A percentile compares a stretch with the other conserved stretches of the same genome.
Evolutionary conservation across 768 basidiomycete genomes (phyloP).

Genomic region (Auriscalpium orientale): DNA sequence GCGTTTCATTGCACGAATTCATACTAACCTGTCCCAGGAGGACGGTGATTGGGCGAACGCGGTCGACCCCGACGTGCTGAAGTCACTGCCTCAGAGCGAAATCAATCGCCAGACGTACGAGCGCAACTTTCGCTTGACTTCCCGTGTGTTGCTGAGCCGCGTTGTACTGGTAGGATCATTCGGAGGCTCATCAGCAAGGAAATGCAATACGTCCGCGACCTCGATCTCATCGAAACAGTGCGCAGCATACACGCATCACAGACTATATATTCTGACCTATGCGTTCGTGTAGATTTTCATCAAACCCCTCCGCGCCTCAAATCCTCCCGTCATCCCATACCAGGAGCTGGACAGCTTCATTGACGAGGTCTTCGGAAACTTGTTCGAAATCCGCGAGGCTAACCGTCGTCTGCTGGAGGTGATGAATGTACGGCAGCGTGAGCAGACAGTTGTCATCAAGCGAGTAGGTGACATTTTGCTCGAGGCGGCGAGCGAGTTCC

Average conservation of each 20-base stretch:
- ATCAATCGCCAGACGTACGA: conserved; percentile 69
- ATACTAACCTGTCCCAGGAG: conserved; percentile 13
- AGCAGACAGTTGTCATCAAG: conserved; percentile 76
- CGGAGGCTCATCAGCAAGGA: conserved; percentile 85
- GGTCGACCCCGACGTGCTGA: conserved; percentile 41
- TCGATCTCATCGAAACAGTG: conserved; percentile 74
- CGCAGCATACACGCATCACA: conserved; percentile 26
- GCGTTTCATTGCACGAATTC: too few species aligned
- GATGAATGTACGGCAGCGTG: conserved; percentile 77
- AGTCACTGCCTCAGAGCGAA: conserved; percentile 65
- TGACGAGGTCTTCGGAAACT: conserved; percentile 85
- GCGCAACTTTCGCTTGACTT: neutral
- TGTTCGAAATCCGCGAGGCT: conserved; percentile 79
- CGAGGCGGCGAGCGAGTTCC: conserved; percentile 80
- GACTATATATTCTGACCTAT: too few species aligned
- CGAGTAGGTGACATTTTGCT: conserved; percentile 87
- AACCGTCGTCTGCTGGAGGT: conserved; percentile 78
- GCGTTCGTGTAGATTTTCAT: conserved; percentile 40
- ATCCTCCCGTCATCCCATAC: conserved; percentile 47
- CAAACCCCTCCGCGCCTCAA: conserved; percentile 41
- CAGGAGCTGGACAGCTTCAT: conserved; percentile 73
- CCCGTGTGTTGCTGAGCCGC: conserved; percentile 1
- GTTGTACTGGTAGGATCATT: conserved; percentile 43
- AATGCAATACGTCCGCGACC: conserved; percentile 82
- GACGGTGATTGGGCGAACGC: conserved; percentile 44